Evolutionary conservation across 169 alveolate species (phyloP), one percentile per base, ranked within the genome.

Genomic region (Plasmodium falciparum): DNA sequence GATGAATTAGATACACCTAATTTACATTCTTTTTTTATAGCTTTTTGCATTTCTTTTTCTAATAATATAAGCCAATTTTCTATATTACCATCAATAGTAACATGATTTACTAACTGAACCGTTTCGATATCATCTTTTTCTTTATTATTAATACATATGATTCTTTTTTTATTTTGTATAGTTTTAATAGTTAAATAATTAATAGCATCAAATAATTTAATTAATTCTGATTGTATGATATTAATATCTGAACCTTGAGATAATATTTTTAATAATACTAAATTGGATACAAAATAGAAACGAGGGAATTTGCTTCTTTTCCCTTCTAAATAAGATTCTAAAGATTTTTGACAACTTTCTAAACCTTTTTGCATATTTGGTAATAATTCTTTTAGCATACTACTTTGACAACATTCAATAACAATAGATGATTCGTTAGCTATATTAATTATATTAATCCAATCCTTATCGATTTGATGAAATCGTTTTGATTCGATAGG

Each of bases 251-350:
- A 95, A 45, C 99, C 99, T 83, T 97, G 98, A 8, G 99, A 97
- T 76, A 98, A 88, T 76, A 98, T 97, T 93, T 97, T 97, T 70
- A 98, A 95, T 61, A 98, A 95, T 72, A 96, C 99, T 62, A 98
- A 97, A 83, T 98, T 97, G 8, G 99, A 97, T 56, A 97, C 98
- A 93, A 98, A 98, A 93, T 98, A 98, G 93, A 98, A 98, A 47
- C 99, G 95, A 78, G 99, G 99, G 96, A 98, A 98, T 93, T 97
- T 97, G 92, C 98, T 98, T 93, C 99, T 96, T 96, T 98, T 98
- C 47, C 98, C 97, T 93, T 98, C 99, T 70, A 98, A 93, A 93
- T 98, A 98, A 52, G 97, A 96, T 90, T 98, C 99, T 65, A 98
- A 92, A 49, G 97, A 96, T 95, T 97, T 98, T 88, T 98, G 98